Evolutionary conservation across 768 basidiomycete species (phyloP).

Genomic region (Boletus rubescentipes): DNA sequence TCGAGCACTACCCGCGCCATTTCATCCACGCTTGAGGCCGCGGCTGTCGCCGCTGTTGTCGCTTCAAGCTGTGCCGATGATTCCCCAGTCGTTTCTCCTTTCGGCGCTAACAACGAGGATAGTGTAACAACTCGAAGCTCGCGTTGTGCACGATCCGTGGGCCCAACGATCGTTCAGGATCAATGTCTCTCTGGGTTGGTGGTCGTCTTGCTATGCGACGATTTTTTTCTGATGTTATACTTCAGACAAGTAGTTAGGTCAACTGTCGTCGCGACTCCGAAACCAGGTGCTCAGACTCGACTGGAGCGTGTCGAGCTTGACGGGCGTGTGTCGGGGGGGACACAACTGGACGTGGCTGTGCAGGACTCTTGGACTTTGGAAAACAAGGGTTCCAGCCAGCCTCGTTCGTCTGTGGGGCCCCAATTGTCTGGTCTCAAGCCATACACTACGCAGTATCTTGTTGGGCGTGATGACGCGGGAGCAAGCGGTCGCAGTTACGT

Average conservation of each 20-base stretch:
- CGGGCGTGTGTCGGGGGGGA: background rate
- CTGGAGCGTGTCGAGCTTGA: background rate
- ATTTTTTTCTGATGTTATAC: background rate
- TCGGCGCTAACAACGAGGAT: background rate
- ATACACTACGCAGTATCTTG: background rate
- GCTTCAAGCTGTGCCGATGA: background rate
- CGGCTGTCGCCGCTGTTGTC: background rate
- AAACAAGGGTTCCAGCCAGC: too few species aligned
- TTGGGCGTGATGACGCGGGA: background rate
- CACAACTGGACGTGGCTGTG: background rate
- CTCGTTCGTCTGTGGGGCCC: background rate
- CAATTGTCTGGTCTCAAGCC: background rate
- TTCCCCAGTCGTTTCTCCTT: background rate
- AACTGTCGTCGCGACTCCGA: background rate
- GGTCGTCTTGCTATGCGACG: background rate
- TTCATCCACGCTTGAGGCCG: background rate
- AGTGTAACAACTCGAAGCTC: background rate
- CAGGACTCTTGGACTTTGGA: background rate
- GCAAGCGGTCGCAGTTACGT: background rate
- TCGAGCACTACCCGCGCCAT: background rate
- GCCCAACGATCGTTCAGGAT: background rate
- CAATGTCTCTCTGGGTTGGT: conserved; percentile 8
- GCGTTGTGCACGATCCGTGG: background rate
- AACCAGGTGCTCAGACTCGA: background rate
- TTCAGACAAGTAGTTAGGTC: conserved; percentile 1